Percentiles rank a stretch among this genome's conserved stretches.
Conservation (phyloP, 345 rosid species). For the Trapa incisa region DNA sequence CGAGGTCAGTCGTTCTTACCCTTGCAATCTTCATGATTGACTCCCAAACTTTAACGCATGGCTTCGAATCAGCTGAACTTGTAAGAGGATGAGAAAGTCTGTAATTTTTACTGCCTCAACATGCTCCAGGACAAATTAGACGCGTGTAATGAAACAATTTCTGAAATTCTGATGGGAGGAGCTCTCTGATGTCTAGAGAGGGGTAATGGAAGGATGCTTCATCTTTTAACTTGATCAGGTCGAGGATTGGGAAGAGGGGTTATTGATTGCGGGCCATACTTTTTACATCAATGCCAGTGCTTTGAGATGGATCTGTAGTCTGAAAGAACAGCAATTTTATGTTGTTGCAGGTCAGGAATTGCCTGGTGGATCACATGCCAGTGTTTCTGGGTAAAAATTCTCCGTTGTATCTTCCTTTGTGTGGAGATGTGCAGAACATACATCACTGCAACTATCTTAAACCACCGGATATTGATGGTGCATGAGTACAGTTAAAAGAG, state of each 20-base stretch:
- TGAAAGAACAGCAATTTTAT: not conserved
- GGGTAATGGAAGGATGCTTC: not conserved
- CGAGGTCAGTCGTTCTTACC: conserved; percentile 34
- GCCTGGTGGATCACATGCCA: conserved; percentile 72
- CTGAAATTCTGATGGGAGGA: not conserved
- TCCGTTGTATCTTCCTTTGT: not conserved
- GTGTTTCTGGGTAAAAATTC: conserved; percentile 27
- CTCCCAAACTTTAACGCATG: not conserved
- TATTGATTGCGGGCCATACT: not conserved
- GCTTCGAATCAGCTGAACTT: not conserved
- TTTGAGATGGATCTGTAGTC: conserved; percentile 1
- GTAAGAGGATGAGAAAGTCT: not conserved
- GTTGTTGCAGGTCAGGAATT: conserved; percentile 40
- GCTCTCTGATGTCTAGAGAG: not conserved
- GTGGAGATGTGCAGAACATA: not conserved
- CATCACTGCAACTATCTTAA: too few relatives aligned
- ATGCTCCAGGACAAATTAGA: too few relatives aligned
- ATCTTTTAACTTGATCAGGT: not conserved
- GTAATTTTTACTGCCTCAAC: not conserved
- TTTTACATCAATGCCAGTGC: not conserved
- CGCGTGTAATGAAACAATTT: too few relatives aligned
- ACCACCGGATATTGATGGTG: too few relatives aligned
- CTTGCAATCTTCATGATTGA: not conserved
- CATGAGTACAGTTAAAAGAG: not conserved
- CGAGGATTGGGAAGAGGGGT: not conserved